Percentiles rank a stretch among this genome's conserved stretches.
Evolutionary conservation across 2,329 filamentous ascomycete genomes (phyloP).

Genomic region (Verticillium dahliae): DNA sequence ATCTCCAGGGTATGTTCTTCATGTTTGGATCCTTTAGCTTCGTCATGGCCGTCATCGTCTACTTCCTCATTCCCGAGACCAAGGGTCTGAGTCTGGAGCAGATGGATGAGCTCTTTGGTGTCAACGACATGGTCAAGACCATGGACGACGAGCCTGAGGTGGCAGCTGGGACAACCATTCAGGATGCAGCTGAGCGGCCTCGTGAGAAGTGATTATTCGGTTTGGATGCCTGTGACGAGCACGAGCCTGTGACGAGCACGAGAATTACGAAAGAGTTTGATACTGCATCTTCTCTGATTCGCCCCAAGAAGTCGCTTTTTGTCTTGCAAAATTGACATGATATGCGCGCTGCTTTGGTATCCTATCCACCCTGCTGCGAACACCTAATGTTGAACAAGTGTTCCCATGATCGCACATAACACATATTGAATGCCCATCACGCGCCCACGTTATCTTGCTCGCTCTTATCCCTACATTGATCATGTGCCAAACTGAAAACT

Average conservation of each 20-base stretch:
- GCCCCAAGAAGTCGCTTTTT: too few species aligned
- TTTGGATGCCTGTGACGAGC: too few species aligned
- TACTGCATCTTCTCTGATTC: not conserved
- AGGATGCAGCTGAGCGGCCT: slow-evolving; percentile 28
- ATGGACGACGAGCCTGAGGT: slow-evolving; percentile 23
- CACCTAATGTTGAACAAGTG: slow-evolving; percentile 2
- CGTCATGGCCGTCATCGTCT: slow-evolving; percentile 59
- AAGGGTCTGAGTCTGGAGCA: slow-evolving; percentile 58
- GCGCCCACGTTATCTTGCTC: not conserved
- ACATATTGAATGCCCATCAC: not conserved
- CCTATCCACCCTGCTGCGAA: not conserved
- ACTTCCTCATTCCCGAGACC: slow-evolving; percentile 64
- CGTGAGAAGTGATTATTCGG: not conserved
- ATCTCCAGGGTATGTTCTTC: slow-evolving; percentile 52
- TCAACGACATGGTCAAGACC: slow-evolving; percentile 36
- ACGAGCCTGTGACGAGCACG: not conserved
- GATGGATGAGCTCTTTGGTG: slow-evolving; percentile 61
- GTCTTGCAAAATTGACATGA: not conserved
- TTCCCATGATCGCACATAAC: not conserved
- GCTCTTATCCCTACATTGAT: not conserved
- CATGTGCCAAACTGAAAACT: not conserved
- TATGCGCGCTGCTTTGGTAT: not conserved
- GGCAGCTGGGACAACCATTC: slow-evolving; percentile 25
- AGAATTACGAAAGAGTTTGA: not conserved
- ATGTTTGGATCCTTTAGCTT: slow-evolving; percentile 63